Conservation (phyloP, 1,284 basidiomycete species). For the Moesziomyces parantarcticus region DNA sequence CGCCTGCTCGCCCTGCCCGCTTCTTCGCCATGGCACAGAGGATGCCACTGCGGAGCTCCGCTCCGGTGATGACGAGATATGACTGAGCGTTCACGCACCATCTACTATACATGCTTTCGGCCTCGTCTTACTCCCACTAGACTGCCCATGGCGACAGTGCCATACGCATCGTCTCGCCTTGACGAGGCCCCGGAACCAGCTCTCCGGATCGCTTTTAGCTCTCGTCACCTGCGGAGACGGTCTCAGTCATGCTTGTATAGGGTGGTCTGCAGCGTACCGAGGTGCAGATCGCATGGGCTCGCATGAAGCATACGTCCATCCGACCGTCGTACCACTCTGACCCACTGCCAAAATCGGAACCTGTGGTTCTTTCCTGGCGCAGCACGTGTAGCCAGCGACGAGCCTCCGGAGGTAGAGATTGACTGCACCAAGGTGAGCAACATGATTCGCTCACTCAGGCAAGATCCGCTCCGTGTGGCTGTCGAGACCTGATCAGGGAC, state of each 20-base stretch:
- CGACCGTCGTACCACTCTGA: background rate
- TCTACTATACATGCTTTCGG: slow-evolving; percentile 10
- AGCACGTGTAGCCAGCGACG: too few species aligned
- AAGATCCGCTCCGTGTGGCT: background rate
- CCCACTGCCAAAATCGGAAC: slow-evolving; percentile 16
- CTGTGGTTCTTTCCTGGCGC: background rate
- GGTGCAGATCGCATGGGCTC: slow-evolving; percentile 15
- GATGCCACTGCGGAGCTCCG: too few species aligned
- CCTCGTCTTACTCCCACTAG: too few species aligned
- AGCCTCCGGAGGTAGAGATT: background rate
- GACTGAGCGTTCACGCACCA: slow-evolving; percentile 4
- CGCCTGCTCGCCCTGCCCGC: background rate
- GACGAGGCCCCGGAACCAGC: background rate
- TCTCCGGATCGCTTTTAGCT: background rate
- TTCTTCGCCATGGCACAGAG: background rate
- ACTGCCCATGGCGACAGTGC: too few species aligned
- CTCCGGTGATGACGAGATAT: background rate
- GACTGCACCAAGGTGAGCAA: background rate
- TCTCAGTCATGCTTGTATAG: background rate
- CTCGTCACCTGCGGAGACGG: background rate
- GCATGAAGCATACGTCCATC: slow-evolving; percentile 9
- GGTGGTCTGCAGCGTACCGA: slow-evolving; percentile 1
- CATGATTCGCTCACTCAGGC: background rate
- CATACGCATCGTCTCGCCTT: background rate
- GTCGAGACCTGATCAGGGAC: background rate